phyloP scores from a whole-genome alignment of 441 rosid species.

The Raphanus hybrid region DNA sequence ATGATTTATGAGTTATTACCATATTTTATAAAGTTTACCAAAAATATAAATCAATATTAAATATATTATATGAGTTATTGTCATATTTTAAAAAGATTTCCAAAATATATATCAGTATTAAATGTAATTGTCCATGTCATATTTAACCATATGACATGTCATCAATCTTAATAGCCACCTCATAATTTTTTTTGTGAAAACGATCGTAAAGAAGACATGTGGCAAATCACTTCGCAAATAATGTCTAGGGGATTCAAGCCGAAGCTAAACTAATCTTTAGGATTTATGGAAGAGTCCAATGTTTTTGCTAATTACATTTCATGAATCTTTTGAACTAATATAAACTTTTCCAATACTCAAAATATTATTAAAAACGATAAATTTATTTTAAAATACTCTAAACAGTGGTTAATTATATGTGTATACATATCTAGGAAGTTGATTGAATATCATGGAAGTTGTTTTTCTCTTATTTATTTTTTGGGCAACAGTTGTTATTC shows the following conservation, averaged over 20 bases:
- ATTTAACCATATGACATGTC: too few relatives aligned
- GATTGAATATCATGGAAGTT: not conserved
- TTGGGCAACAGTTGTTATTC: not conserved
- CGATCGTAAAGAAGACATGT: too few relatives aligned
- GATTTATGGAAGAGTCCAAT: conserved; percentile 7
- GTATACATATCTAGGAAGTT: not conserved
- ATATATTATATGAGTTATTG: too few relatives aligned
- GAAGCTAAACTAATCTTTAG: not conserved
- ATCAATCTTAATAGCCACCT: too few relatives aligned
- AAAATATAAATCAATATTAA: too few relatives aligned
- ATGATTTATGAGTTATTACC: too few relatives aligned
- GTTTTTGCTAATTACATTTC: not conserved
- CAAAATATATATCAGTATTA: too few relatives aligned
- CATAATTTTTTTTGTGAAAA: too few relatives aligned
- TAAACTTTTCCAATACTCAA: not conserved
- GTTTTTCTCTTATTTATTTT: not conserved
- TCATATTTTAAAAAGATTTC: too few relatives aligned
- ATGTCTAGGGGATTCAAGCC: not conserved
- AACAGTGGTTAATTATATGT: not conserved
- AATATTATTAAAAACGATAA: not conserved
- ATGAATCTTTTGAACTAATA: not conserved
- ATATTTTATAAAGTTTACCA: too few relatives aligned
- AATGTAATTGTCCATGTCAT: too few relatives aligned
- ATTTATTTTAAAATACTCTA: not conserved
- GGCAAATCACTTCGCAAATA: too few relatives aligned